A percentile compares a stretch with the other conserved stretches of the same genome.
phyloP scores from a whole-genome alignment of 192 early-diverging fungal genomes.

The Backusella tuberculispora region DNA sequence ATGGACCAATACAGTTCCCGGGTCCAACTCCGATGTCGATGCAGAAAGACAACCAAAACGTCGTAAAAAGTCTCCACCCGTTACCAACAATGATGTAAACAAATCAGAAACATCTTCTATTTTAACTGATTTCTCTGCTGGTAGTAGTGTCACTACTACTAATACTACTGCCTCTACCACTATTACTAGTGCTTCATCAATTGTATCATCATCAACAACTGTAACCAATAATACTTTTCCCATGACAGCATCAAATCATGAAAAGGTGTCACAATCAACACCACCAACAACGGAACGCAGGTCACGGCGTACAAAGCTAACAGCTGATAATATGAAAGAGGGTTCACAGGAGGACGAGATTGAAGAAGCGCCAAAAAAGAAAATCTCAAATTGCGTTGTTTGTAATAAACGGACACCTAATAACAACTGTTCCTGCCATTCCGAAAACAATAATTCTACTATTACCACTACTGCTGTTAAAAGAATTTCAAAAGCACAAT shows the following conservation, averaged over 20 bases:
- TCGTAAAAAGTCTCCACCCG: not conserved
- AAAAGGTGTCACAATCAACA: not conserved
- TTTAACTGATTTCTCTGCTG: not conserved
- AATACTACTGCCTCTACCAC: not conserved
- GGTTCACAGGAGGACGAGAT: not conserved
- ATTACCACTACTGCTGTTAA: no score
- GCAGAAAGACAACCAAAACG: constrained; percentile 14
- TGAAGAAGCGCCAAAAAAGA: constrained; percentile 18
- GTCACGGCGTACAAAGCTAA: constrained; percentile 12
- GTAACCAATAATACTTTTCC: no score
- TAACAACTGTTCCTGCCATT: not conserved
- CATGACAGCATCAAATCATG: not conserved
- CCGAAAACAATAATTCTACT: not conserved
- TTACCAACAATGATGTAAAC: not conserved
- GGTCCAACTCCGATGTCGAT: constrained; percentile 1
- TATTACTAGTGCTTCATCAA: not conserved
- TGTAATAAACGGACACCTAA: not conserved
- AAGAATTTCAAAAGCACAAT: not conserved
- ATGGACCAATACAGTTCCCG: constrained; percentile 1
- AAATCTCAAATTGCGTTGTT: not conserved
- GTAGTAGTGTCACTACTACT: no score
- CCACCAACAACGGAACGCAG: not conserved
- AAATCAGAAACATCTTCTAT: not conserved
- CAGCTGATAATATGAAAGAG: not conserved
- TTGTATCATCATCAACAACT: no score